Evolutionary conservation across 2,329 filamentous ascomycete species (phyloP).

Genomic region (Penicillium nordicum): DNA sequence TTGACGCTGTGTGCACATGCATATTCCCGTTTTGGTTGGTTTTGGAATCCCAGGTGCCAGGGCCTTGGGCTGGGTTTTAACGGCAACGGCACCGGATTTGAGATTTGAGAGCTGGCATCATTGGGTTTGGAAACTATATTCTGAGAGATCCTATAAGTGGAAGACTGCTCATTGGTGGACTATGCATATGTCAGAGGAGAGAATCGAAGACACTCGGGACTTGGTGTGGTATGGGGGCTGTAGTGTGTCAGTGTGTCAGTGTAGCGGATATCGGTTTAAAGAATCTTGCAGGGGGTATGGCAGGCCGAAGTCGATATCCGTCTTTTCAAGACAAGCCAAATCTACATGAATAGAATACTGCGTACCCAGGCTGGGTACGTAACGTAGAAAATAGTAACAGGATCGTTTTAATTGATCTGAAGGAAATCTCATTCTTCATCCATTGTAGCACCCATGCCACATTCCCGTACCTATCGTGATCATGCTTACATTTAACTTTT

Average conservation of each 20-base stretch:
- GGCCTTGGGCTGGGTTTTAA: background rate
- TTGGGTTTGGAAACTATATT: background rate
- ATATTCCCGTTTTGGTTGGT: background rate
- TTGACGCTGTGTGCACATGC: background rate
- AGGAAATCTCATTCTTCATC: background rate
- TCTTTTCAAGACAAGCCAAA: background rate
- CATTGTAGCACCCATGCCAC: slow-evolving; percentile 4
- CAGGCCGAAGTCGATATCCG: background rate
- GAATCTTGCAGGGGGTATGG: background rate
- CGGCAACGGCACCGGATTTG: background rate
- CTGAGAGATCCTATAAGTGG: background rate
- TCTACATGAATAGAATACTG: background rate
- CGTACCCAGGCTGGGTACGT: background rate
- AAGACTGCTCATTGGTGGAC: background rate
- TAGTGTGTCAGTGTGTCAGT: too few species aligned
- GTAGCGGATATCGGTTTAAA: too few species aligned
- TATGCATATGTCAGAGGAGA: background rate
- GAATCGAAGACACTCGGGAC: background rate
- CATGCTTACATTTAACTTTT: slow-evolving; percentile 8
- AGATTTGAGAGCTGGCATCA: background rate
- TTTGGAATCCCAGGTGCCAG: slow-evolving; percentile 1
- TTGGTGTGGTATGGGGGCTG: too few species aligned
- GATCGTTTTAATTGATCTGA: background rate
- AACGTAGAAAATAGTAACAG: background rate
- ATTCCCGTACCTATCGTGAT: slow-evolving; percentile 6